Evolutionary conservation across 257 asterid species (phyloP), one percentile per base, ranked within the genome.

Genomic region (Eucommia ulmoides): DNA sequence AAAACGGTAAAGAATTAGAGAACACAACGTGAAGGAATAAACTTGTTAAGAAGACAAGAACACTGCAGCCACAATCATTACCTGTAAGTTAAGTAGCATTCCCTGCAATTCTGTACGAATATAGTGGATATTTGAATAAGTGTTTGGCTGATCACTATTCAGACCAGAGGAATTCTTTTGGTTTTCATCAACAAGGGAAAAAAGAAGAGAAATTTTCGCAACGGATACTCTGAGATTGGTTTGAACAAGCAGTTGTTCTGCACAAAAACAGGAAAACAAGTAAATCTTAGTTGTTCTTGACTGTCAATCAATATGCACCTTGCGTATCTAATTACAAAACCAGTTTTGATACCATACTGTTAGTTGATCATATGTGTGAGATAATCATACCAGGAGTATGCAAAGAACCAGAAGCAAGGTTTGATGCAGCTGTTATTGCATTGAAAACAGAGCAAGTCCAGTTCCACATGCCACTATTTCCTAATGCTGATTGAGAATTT

Each of bases 361-460:
- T 35, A 2, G n/a, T 35, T 10, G n/a, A 25, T 16, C 20, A 18
- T 19, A 33, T 10, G 19, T 9, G 4, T 1, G 7, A 6, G 22
- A 47, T 64, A 48, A 50, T 50, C 80, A 56, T 81, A 91, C 99
- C 97, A 58, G 94, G 76, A 62, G 79, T 80, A 20, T 63, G 81
- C 56, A 75, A 56, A 24, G 99, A 86, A 57, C 97, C 99, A 55
- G 97, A 78, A 23, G 99, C 99, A 79, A 91, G 95, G 64, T 78
- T 83, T 51, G 99, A 81, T 53, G 96, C 91, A 57, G 94, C 94
- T 58, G 99, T 83, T 75, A 91, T 79, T 35, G 95, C 99, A 57
- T 83, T 91, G 61, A 82, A 88, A 49, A 91, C 79, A 23, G 96
- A 91, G 66, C 82, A 76, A 41, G 99, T 86, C 99, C 99, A 91